These are phyloP conservation scores for Rhizopogon salebrosus DNA, from an alignment of 768 basidiomycete genomes.

Conservation along the genomic window DNA sequence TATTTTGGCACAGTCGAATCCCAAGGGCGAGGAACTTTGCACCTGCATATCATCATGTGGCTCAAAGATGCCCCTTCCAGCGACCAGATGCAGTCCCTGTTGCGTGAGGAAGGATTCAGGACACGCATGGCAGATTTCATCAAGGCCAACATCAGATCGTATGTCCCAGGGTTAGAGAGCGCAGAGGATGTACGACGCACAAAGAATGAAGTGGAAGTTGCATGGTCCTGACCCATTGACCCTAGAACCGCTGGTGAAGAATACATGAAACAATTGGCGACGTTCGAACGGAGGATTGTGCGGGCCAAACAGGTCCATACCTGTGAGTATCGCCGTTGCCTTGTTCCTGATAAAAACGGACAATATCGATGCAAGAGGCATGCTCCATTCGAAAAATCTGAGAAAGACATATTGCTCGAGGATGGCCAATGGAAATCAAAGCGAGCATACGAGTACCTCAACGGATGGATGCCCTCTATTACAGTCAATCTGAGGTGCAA, in stretches of 20 bases:
- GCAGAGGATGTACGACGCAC: constrained; percentile 16
- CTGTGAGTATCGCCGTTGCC: constrained; percentile 23
- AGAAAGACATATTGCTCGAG: constrained; percentile 16
- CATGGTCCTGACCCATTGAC: constrained; percentile 30
- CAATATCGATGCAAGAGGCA: constrained; percentile 28
- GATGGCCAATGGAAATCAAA: constrained; percentile 26
- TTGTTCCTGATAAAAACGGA: constrained; percentile 8
- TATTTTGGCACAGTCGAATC: constrained; percentile 35
- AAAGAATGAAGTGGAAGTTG: constrained; percentile 17
- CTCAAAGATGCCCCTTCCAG: too few relatives aligned
- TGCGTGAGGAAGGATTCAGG: too few relatives aligned
- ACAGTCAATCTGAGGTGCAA: too few relatives aligned
- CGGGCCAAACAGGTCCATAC: constrained; percentile 28
- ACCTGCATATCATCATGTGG: constrained; percentile 37
- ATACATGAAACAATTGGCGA: too few relatives aligned
- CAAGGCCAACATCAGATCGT: constrained; percentile 23
- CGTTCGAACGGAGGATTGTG: constrained; percentile 19
- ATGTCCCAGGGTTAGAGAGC: constrained; percentile 19
- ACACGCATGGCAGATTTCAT: too few relatives aligned
- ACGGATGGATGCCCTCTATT: too few relatives aligned
- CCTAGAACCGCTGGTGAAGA: too few relatives aligned
- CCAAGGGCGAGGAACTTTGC: constrained; percentile 35
- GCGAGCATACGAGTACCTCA: too few relatives aligned
- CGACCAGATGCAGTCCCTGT: too few relatives aligned
- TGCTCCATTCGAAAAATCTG: constrained; percentile 23